Conservation (phyloP, 257 asterid genomes). For the Vinca minor region DNA sequence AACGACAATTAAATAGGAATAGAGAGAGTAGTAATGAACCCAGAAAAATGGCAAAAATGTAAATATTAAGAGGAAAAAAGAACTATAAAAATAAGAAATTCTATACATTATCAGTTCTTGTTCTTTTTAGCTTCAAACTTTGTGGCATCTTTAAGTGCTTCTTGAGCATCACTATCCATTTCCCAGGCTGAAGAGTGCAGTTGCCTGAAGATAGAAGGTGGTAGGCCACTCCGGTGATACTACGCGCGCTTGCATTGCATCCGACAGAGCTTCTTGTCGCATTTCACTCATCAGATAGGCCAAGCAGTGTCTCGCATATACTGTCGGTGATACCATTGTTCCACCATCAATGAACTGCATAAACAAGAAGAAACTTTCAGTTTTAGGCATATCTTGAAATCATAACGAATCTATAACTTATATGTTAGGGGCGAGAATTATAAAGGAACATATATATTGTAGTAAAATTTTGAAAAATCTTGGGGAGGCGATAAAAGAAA, state of each 20-base stretch:
- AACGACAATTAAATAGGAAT: too few species aligned
- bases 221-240: conserved; percentile 43
- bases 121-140: conserved; percentile 28
- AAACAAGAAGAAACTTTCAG: neutral
- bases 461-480: neutral
- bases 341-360: conserved; percentile 82
- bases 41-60: too few species aligned
- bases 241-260: conserved; percentile 42
- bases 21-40: too few species aligned
- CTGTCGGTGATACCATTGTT: conserved; percentile 81
- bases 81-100: neutral
- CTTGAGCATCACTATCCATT: conserved; percentile 42
- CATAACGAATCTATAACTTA: neutral
- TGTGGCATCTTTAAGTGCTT: conserved; percentile 38
- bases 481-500: neutral
- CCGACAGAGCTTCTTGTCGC: conserved; percentile 35
- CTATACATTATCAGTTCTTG: conserved; percentile 21
- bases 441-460: conserved; percentile 3
- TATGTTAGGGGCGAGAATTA: neutral
- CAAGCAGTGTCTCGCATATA: conserved; percentile 65
- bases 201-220: conserved; percentile 40
- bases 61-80: too few species aligned
- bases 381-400: neutral
- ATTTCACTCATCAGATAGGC: conserved; percentile 33
- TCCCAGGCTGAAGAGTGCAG: conserved; percentile 36